Base-by-base conservation (phyloP, 805 yeast genomes). In the Yarrowia sp. region DNA sequence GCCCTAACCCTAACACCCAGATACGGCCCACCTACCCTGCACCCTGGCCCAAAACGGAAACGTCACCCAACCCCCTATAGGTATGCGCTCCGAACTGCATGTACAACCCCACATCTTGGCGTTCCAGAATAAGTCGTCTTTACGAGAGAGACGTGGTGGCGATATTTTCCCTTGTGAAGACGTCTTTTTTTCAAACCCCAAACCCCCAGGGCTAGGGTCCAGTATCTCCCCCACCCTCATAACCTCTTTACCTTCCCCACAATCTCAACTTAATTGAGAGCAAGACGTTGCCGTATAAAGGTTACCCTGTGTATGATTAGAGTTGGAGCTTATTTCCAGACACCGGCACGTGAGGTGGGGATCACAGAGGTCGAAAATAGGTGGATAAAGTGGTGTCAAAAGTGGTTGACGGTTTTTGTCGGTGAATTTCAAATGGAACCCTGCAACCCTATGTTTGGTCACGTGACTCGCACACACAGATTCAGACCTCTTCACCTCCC, bases 71-170 rank as follows among this genome's bases (percentile, higher is more conserved):
- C 30, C 9, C 15, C 3, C 30, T 24, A 36, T 52, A 52, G 43
- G 58, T 34, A 19, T 17, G 33, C 12, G 47, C 44, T 1, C 17
- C 10, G 33, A 19, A 13, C 42, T 34, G 56, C 30, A 24, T 24
- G 30, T 24, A 36, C 56, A 52, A 52, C 58, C 58, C 58, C 58
- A 52, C 58, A 52, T 52, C 58, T 52, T 52, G 43, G 58, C 43
- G n/a, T 9, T 20, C 9, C 14, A 30, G 14, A 9, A 20, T n/a
- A 17, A 33, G 12, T 12, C 12, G 56, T 9, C 30, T 15, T 14
- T 40, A 13, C 17, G 17, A 39, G 43, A 24, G 5, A n/a, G n/a
- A n/a, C n/a, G n/a, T n/a, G n/a, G n/a, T n/a, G n/a, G n/a, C n/a
- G n/a, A n/a, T n/a, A n/a, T n/a, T n/a, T n/a, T n/a, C n/a, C n/a